Evolutionary conservation across 768 basidiomycete species (phyloP).

Genomic region (Boletus tylopilopsis): DNA sequence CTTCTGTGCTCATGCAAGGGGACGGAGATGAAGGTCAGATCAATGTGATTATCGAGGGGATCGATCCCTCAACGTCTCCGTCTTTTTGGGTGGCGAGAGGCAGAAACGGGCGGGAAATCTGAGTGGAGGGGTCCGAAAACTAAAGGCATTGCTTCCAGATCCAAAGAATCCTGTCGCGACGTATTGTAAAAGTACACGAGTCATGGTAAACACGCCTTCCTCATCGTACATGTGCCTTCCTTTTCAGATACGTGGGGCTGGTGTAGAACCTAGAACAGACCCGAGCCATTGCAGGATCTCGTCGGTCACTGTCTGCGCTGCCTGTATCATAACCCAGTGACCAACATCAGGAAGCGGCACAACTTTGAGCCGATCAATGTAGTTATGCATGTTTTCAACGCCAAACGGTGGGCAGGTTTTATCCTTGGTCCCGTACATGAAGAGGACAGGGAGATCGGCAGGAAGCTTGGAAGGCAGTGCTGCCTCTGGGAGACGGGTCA

Average conservation of each 20-base stretch:
- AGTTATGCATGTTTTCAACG: constrained; percentile 44
- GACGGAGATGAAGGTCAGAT: too few relatives aligned
- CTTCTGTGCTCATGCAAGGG: background rate
- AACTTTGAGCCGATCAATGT: constrained; percentile 48
- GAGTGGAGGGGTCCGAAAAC: too few relatives aligned
- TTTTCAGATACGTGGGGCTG: constrained; percentile 5
- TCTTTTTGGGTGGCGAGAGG: too few relatives aligned
- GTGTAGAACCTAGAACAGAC: background rate
- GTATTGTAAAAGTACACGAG: background rate
- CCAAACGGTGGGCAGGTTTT: constrained; percentile 39
- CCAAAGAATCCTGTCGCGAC: too few relatives aligned
- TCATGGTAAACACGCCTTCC: background rate
- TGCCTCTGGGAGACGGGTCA: constrained; percentile 33
- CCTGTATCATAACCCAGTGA: constrained; percentile 71
- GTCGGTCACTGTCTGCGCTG: constrained; percentile 50
- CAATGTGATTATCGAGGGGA: background rate
- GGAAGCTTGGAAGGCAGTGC: constrained; percentile 41
- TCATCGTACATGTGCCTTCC: background rate
- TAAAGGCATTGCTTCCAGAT: too few relatives aligned
- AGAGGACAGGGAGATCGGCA: constrained; percentile 53
- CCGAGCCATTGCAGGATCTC: constrained; percentile 47
- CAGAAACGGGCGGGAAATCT: too few relatives aligned
- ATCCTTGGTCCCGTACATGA: constrained; percentile 59
- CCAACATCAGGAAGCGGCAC: constrained; percentile 52
- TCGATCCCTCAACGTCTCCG: too few relatives aligned